These are phyloP conservation scores for Tetradesmus obliquus DNA, from an alignment of 139 green algal species.

Conservation along the genomic window DNA sequence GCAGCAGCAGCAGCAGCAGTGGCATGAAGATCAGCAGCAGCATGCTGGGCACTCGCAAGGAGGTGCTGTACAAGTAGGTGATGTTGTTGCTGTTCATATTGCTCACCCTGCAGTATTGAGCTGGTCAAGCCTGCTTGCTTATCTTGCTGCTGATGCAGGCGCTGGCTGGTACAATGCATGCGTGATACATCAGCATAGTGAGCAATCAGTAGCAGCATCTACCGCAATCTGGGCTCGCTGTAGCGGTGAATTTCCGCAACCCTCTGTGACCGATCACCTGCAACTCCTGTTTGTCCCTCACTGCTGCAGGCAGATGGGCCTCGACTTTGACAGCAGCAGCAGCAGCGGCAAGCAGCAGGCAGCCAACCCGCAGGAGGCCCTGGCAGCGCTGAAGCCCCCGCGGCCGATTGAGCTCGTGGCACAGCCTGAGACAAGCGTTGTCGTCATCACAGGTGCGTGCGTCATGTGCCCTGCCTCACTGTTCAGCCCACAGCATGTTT, in stretches of 20 bases:
- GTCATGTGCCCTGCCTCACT: background rate
- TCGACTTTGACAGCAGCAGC: background rate
- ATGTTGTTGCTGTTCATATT: too few relatives aligned
- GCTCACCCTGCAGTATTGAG: too few relatives aligned
- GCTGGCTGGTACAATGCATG: too few relatives aligned
- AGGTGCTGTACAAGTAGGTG: background rate
- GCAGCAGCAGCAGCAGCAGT: constrained; percentile 23
- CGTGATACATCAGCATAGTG: too few relatives aligned
- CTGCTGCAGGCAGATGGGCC: background rate
- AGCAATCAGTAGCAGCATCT: too few relatives aligned
- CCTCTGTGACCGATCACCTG: background rate
- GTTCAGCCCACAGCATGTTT: too few relatives aligned
- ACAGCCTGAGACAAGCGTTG: constrained; percentile 53
- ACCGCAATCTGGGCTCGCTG: too few relatives aligned
- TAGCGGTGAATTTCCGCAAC: too few relatives aligned
- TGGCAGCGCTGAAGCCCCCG: constrained; percentile 49
- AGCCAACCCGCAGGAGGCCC: background rate
- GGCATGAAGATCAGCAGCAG: background rate
- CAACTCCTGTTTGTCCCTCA: background rate
- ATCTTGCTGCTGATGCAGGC: too few relatives aligned
- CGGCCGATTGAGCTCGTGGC: constrained; percentile 77
- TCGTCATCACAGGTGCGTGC: constrained; percentile 60
- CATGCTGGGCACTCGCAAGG: constrained; percentile 13
- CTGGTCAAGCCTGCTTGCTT: too few relatives aligned
- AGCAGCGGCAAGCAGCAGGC: constrained; percentile 13